Evolutionary conservation across 345 rosid species (phyloP), one percentile per base, ranked within the genome.

Genomic region (Acer campestre): DNA sequence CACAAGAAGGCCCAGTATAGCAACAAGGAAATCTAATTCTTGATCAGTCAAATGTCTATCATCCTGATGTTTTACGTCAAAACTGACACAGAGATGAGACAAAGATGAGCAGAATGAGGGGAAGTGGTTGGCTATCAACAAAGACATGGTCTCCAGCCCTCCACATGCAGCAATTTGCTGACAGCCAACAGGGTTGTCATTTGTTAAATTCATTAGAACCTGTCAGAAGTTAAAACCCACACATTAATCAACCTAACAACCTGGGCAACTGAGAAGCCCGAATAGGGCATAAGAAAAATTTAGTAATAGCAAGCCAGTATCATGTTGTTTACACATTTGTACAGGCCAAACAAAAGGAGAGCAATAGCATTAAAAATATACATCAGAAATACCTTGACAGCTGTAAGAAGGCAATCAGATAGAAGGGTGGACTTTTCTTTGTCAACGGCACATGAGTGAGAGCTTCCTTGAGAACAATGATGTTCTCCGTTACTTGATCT

Each of bases 121-220:
- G 84, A 90, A 95, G 81, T 95, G 97, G 49, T 81, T 78, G 44
- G 88, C 97, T 80, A 93, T 92, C 84, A 95, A 79, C 67, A 85
- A 82, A 76, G 89, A 84, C 94, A 95, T 86, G 61, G 87, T 85
- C 87, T 95, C 99, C 75, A 95, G 82, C 55, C 94, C 99, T 78
- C 93, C 92, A 77, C 86, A 94, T 22, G 86, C 83, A 82, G 94
- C 97, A 82, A 95, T 86, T 91, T 93, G 92, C 80, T 79, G 89
- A 85, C 99, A 95, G 64, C 98, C 97, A 56, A 84, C 78, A 66
- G 96, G 86, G 66, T 95, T 93, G 68, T 92, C 99, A 85, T 95
- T 95, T 20, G 99, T 94, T 78, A 93, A 82, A 84, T 95, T 95
- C 95, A 95, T 93, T 74, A 95, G 84, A 70, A 94, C 98, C 99